Percentiles rank a stretch among this genome's conserved stretches.
Evolutionary conservation across 805 yeast species (phyloP).

Genomic region (Wickerhamiella allomyrinae): DNA sequence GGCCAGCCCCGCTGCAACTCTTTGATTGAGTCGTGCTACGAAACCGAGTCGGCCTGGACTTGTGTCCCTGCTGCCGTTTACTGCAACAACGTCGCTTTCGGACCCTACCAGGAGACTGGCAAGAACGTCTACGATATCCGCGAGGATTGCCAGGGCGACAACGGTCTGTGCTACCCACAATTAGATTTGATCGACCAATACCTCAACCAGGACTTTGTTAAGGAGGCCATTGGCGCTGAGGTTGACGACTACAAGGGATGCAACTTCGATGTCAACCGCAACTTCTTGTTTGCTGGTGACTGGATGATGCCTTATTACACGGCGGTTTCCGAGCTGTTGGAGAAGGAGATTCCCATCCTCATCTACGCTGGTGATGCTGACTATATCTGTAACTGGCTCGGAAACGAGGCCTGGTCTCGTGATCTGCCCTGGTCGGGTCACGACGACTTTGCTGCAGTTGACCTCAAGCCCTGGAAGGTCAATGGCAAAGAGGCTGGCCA

Average conservation of each 20-base stretch:
- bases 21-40: slow-evolving; percentile 61
- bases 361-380: slow-evolving; percentile 93
- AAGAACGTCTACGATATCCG: slow-evolving; percentile 81
- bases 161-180: slow-evolving; percentile 47
- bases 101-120: slow-evolving; percentile 66
- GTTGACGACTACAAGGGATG: slow-evolving; percentile 63
- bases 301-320: slow-evolving; percentile 52
- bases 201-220: slow-evolving; percentile 60
- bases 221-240: slow-evolving; percentile 72
- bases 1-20: slow-evolving; percentile 59
- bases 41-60: slow-evolving; percentile 52
- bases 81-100: slow-evolving; percentile 63
- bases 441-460: slow-evolving; percentile 31
- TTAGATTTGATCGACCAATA: slow-evolving; percentile 58
- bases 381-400: slow-evolving; percentile 86
- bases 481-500: slow-evolving; percentile 45
- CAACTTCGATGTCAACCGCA: slow-evolving; percentile 61
- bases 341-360: slow-evolving; percentile 60
- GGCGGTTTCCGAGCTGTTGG: slow-evolving; percentile 43
- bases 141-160: slow-evolving; percentile 34
- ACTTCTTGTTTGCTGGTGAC: slow-evolving; percentile 57
- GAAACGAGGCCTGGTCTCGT: slow-evolving; percentile 73
- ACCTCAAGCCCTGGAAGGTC: slow-evolving; percentile 20
- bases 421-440: slow-evolving; percentile 50
- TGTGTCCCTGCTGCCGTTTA: slow-evolving; percentile 84